Evolutionary conservation across 768 basidiomycete species (phyloP), one percentile per base, ranked within the genome.

Genomic region (Filobasidium wieringae): DNA sequence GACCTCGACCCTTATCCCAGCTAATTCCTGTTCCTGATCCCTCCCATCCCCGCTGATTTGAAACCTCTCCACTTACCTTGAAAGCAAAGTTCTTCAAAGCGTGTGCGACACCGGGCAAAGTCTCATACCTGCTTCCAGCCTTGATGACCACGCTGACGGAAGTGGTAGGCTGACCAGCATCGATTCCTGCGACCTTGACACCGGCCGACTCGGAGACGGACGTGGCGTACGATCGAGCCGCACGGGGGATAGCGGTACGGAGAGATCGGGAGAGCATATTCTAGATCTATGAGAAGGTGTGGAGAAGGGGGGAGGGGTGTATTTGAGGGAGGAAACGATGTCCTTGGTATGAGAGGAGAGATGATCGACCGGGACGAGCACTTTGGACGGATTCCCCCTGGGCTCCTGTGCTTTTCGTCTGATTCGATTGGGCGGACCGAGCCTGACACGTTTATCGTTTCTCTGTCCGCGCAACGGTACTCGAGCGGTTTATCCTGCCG

Each of bases 11-110:
- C 40, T 34, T 22, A 31, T 27, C 54, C 31, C 17, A 7, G 7
- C 15, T 11, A 55, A 34, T 27, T 17, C 22, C 15, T 30, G 41
- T 7, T 32, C 58, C 24, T 14, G 6, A 51, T 29, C 47, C 12
- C 27, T 29, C 34, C 26, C 14, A 51, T 3, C 7, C 12, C 33
- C 30, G 2, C 24, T 40, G 24, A 31, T n/a, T 15, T n/a, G n/a
- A n/a, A n/a, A n/a, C 27, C 22, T 6, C 17, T 45, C 43, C 29
- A 70, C 83, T 49, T 64, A 96, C 93, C 86, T 95, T 96, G 84
- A 93, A 97, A 59, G 91, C 86, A 81, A 91, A 96, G 82, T 90
- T 92, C 81, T 95, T 95, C 75, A 96, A 80, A 61, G 83, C 85
- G 78, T 93, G 88, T 2, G 93, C 91, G 58, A 90, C 82, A 66